Percentiles rank a stretch among this genome's conserved stretches.
phyloP scores from a whole-genome alignment of 78 protist genomes.

The Chrysochromulina parva region DNA sequence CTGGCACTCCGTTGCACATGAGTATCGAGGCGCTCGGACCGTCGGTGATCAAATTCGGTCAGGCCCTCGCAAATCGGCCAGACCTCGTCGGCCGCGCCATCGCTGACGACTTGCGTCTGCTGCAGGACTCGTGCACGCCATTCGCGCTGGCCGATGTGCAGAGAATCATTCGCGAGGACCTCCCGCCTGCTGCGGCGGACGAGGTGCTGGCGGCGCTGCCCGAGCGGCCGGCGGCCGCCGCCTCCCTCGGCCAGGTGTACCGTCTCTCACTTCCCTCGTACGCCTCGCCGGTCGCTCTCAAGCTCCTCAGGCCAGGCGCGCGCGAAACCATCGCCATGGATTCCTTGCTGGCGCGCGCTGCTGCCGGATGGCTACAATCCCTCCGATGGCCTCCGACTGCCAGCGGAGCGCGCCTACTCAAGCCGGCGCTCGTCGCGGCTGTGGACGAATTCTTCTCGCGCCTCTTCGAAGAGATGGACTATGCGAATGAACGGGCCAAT shows the following conservation, averaged over 20 bases:
- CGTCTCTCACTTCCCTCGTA: not conserved
- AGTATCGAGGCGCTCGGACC: conserved; percentile 6
- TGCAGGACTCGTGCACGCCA: not conserved
- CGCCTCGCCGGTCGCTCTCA: not conserved
- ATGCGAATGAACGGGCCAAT: not conserved
- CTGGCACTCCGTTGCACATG: too few species aligned
- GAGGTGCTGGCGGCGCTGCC: not conserved
- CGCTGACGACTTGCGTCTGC: not conserved
- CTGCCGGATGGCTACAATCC: not conserved
- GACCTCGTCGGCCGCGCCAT: not conserved
- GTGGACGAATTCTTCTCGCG: conserved; percentile 30
- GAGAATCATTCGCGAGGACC: not conserved
- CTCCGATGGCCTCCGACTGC: not conserved
- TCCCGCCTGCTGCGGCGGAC: not conserved
- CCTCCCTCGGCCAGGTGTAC: conserved; percentile 36
- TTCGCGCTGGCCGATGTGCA: not conserved
- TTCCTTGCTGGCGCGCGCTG: not conserved
- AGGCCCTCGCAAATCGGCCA: conserved; percentile 4
- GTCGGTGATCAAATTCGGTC: not conserved
- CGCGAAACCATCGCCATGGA: not conserved
- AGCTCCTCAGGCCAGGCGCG: not conserved
- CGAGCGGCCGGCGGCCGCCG: conserved; percentile 3
- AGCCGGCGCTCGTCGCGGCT: not conserved
- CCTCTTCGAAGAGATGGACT: conserved; percentile 28
- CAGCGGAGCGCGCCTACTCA: not conserved